Evolutionary conservation across 163 green algal genomes (phyloP), one percentile per base, ranked within the genome.

Genomic region (Chlorella variabilis): DNA sequence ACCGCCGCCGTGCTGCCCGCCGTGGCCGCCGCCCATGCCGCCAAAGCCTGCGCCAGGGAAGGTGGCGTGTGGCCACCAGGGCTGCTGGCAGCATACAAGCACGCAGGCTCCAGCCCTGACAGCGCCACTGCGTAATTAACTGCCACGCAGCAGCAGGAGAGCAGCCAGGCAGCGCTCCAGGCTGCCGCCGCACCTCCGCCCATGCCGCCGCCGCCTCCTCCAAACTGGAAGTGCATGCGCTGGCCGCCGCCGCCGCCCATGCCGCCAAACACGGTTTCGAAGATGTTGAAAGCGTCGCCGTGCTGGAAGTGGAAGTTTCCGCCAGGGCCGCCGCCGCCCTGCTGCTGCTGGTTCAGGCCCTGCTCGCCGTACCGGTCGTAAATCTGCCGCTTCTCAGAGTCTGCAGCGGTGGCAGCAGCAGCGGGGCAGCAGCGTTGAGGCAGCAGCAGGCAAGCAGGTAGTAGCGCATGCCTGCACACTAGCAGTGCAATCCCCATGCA

Each of bases 281-380:
- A 97, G 62, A 96, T 94, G 21, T 96, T 90, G 75, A 95, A 94
- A 0, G 94, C 91, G 48, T 97, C 93, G 54, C 90, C 89, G 80
- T 91, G 80, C 71, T 87, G 85, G 78, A 93, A 94, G 77, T 94
- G 90, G 83, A 94, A 94, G 65, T 78, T 73, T 13, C 82, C 87
- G 25, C 81, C 83, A 34, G 71, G 75, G 59, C 89, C 90, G 27
- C 75, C 78, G 39, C 88, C 88, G 27, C 85, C 86, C 4, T 84
- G 82, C 20, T 84, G 73, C 21, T 70, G 39, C 27, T 75, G 38
- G 27, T 89, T 80, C 65, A 96, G 63, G 0, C 88, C 94, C 41
- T 95, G 90, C 79, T 97, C 91, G 15, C 94, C 94, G 81, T 91
- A 90, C 89, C 94, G 88, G 78, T 98, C 95, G 82, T 98, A 98